Evolutionary conservation across 1,284 basidiomycete species (phyloP).

Genomic region (Bjerkandera adusta): DNA sequence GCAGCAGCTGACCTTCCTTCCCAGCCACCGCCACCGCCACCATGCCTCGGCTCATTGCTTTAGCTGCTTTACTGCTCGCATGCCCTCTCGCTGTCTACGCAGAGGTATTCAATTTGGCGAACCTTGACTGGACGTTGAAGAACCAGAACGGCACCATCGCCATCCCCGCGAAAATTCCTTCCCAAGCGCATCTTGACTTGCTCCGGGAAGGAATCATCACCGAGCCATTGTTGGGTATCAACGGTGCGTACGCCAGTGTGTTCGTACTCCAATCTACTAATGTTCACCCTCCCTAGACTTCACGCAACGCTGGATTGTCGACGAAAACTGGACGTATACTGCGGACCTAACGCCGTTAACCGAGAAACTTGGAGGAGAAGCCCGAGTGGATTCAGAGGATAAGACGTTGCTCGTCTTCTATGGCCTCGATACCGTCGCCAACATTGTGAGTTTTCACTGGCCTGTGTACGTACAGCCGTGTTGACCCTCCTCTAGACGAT

Average conservation of each 20-base stretch:
- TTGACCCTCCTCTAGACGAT: slow-evolving; percentile 45
- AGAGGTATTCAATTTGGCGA: slow-evolving; percentile 42
- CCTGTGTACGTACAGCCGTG: no score
- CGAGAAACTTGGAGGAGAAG: slow-evolving; percentile 18
- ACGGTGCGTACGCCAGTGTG: slow-evolving; percentile 36
- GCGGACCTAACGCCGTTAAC: slow-evolving; percentile 49
- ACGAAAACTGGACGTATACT: slow-evolving; percentile 63
- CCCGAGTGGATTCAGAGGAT: slow-evolving; percentile 20
- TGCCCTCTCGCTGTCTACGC: slow-evolving; percentile 23
- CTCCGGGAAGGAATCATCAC: slow-evolving; percentile 50
- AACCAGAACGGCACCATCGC: slow-evolving; percentile 53
- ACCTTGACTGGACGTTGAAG: slow-evolving; percentile 49
- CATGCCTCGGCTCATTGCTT: no score
- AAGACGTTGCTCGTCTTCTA: slow-evolving; percentile 54
- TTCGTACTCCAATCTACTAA: slow-evolving; percentile 31
- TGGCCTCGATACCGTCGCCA: slow-evolving; percentile 58
- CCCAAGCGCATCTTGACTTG: slow-evolving; percentile 55
- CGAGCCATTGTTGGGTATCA: slow-evolving; percentile 53
- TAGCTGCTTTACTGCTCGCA: no score
- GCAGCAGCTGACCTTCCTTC: no score
- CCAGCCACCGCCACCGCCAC: no score
- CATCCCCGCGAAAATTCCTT: slow-evolving; percentile 51
- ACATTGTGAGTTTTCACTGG: slow-evolving; percentile 44
- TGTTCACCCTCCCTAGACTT: slow-evolving; percentile 42
- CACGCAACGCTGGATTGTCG: slow-evolving; percentile 53